These are phyloP conservation scores for Trypanosoma lewisi DNA, from an alignment of 208 protist species.

Conservation along the genomic window DNA sequence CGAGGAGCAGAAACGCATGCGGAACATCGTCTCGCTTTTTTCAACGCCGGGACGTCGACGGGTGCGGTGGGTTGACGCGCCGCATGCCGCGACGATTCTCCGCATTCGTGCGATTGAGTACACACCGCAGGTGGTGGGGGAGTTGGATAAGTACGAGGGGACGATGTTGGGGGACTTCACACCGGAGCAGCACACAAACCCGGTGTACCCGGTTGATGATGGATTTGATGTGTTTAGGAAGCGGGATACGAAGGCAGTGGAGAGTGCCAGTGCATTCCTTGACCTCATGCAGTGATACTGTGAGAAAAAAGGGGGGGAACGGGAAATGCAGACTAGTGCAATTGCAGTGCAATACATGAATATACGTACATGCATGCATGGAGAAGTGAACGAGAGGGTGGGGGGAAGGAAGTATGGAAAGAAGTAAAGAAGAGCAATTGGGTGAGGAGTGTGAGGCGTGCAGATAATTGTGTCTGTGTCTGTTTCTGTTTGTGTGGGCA, in stretches of 20 bases:
- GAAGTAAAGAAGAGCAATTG: too few species aligned
- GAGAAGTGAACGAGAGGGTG: too few species aligned
- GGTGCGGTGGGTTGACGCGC: constrained; percentile 72
- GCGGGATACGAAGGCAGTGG: constrained; percentile 57
- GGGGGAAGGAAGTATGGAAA: too few species aligned
- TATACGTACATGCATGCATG: too few species aligned
- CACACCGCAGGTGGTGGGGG: constrained; percentile 59
- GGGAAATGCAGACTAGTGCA: not conserved
- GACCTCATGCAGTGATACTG: constrained; percentile 47
- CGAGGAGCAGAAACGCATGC: constrained; percentile 90
- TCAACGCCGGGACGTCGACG: constrained; percentile 57
- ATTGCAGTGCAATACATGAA: too few species aligned
- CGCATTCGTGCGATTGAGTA: constrained; percentile 78
- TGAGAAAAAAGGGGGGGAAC: too few species aligned
- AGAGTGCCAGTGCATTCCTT: constrained; percentile 59
- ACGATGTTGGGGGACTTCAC: constrained; percentile 41
- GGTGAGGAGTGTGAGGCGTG: too few species aligned
- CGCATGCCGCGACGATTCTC: constrained; percentile 80
- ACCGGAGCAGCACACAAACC: constrained; percentile 51
- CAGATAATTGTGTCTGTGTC: too few species aligned
- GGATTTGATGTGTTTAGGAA: constrained; percentile 70
- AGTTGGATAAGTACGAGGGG: constrained; percentile 87
- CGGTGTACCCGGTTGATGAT: constrained; percentile 53
- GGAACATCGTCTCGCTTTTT: constrained; percentile 84
- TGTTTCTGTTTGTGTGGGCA: too few species aligned